A percentile compares a stretch with the other conserved stretches of the same genome.
These are phyloP conservation scores for Patellifolia procumbens DNA, from an alignment of 179 eudicot species.

Conservation along the genomic window DNA sequence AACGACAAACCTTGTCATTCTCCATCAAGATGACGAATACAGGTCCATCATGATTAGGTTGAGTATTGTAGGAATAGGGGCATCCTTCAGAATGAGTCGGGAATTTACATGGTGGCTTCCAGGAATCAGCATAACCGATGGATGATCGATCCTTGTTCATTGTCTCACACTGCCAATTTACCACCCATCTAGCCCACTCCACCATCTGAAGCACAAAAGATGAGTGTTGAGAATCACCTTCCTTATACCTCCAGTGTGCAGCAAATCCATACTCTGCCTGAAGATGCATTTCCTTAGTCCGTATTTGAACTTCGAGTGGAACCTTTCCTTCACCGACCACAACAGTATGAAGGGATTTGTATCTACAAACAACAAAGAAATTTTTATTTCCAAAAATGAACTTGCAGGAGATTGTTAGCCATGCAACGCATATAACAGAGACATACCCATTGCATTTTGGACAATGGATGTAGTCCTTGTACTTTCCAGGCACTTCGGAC, in stretches of 20 bases:
- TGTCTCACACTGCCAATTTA: slow-evolving; percentile 92
- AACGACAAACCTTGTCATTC: slow-evolving; percentile 72
- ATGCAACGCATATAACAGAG: background rate
- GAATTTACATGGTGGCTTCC: slow-evolving; percentile 70
- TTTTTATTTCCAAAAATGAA: slow-evolving; percentile 6
- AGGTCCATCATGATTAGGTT: slow-evolving; percentile 66
- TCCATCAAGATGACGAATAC: slow-evolving; percentile 80
- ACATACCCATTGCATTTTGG: slow-evolving; percentile 91
- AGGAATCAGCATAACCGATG: slow-evolving; percentile 39
- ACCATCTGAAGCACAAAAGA: slow-evolving; percentile 95
- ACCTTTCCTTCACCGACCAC: slow-evolving; percentile 69
- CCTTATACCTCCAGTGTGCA: slow-evolving; percentile 98
- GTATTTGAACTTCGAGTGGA: slow-evolving; percentile 92
- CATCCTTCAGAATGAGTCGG: slow-evolving; percentile 80
- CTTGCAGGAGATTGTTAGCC: background rate
- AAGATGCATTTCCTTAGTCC: slow-evolving; percentile 87
- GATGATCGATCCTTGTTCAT: slow-evolving; percentile 58
- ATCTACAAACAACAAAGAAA: slow-evolving; percentile 40
- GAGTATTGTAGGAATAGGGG: slow-evolving; percentile 63
- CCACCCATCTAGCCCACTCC: slow-evolving; percentile 98
- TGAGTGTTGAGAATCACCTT: slow-evolving; percentile 72
- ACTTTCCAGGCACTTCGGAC: slow-evolving; percentile 85
- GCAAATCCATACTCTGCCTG: slow-evolving; percentile 96
- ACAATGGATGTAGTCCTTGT: slow-evolving; percentile 74
- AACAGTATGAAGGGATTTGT: slow-evolving; percentile 88